Base-by-base conservation (phyloP, 148 eudicot genomes). In the Suaeda aralocaspica region DNA sequence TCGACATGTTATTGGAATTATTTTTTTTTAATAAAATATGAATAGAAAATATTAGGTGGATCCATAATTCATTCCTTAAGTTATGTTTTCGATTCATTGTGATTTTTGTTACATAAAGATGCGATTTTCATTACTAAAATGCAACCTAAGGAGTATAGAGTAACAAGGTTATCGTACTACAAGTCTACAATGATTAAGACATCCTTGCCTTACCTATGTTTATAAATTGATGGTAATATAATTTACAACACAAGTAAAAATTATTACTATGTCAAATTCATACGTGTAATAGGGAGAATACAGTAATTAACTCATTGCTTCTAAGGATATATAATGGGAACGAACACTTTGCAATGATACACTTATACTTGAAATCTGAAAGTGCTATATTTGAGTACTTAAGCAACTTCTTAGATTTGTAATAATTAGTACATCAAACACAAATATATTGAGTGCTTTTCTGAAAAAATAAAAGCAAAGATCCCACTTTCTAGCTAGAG, bases 161-260 rank as follows among this genome's bases (percentile, higher is more conserved):
- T n/a, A n/a, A n/a, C n/a, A n/a, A n/a, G n/a, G n/a, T n/a, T n/a
- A n/a, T n/a, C n/a, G n/a, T n/a, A n/a, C n/a, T n/a, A n/a, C n/a
- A n/a, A n/a, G n/a, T n/a, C n/a, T n/a, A n/a, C n/a, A n/a, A n/a
- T n/a, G n/a, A n/a, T n/a, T 30, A 45, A 50, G 44, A 67, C 70
- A 67, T 50, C 10, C 69, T 66, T 67, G 41, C 45, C 70, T 66
- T 66, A 16, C 1, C 42, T 34, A 16, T 67, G 28, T 21, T 50
- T 67, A 12, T 19, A 30, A 45, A 29, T 36, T 56, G 64, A 72
- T 65, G 64, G 12, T 10, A n/a, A 56, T 29, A 63, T 51, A 33
- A 52, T 73, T 45, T 42, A 56, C 29, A 22, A 73, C 60, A 22
- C 70, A 65, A 73, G 70, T 73, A 26, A 64, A 34, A 53, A 56